Conservation (phyloP, 2,329 filamentous ascomycete species). For the Alternaria gansuensis region DNA sequence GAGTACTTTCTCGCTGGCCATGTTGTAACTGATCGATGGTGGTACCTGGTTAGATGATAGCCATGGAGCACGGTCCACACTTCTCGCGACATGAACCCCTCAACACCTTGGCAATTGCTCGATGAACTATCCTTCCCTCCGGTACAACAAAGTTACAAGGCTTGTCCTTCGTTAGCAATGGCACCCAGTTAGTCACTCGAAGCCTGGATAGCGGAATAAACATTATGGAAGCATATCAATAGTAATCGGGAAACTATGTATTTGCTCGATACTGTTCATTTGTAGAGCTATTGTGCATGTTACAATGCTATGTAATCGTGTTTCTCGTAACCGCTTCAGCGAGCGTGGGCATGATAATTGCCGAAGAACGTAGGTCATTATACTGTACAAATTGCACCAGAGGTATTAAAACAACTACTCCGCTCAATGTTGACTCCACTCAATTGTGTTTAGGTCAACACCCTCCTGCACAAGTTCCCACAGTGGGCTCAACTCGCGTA, state of each 20-base stretch:
- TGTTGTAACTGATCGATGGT: conserved; percentile 57
- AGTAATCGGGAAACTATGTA: neutral
- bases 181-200: neutral
- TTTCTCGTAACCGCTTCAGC: conserved; percentile 35
- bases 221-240: neutral
- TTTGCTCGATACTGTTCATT: conserved; percentile 17
- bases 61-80: conserved; percentile 1
- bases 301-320: conserved; percentile 34
- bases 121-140: neutral
- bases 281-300: conserved; percentile 19
- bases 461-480: conserved; percentile 99
- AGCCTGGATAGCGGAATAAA: neutral
- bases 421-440: conserved; percentile 93
- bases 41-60: conserved; percentile 15
- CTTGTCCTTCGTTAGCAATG: neutral
- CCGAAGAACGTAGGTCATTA: conserved; percentile 19
- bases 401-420: conserved; percentile 24
- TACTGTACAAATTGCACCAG: conserved; percentile 37
- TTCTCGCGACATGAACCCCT: conserved; percentile 15
- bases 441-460: conserved; percentile 91
- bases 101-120: conserved; percentile 35
- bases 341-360: conserved; percentile 33
- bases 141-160: too few relatives aligned
- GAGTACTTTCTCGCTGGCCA: conserved; percentile 86
- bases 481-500: conserved; percentile 91